Percentiles rank a stretch among this genome's conserved stretches.
Conservation (phyloP, 2,329 filamentous ascomycete species). For the Cordyceps cateniannulata region DNA sequence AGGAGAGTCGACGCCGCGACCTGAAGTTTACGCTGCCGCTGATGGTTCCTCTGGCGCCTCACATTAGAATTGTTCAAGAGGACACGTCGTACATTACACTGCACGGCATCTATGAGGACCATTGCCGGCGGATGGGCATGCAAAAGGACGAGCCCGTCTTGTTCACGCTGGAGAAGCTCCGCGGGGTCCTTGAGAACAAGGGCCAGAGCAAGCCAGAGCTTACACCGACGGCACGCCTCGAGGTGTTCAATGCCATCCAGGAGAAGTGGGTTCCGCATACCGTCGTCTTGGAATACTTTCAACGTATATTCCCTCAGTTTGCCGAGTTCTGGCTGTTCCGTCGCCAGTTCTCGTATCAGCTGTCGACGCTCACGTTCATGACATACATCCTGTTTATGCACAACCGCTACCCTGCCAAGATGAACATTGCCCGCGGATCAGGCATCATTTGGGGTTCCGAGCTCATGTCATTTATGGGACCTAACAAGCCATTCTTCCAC, state of each 20-base stretch:
- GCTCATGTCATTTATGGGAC: constrained; percentile 82
- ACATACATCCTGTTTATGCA: constrained; percentile 98
- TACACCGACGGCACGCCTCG: constrained; percentile 65
- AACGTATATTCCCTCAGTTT: constrained; percentile 78
- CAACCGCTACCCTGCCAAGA: constrained; percentile 90
- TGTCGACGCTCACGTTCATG: constrained; percentile 94
- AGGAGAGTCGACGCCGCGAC: constrained; percentile 89
- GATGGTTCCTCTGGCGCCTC: constrained; percentile 91
- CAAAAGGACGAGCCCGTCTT: constrained; percentile 93
- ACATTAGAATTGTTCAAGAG: constrained; percentile 92
- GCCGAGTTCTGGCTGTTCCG: constrained; percentile 98
- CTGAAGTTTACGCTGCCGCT: constrained; percentile 93
- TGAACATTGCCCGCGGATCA: constrained; percentile 78
- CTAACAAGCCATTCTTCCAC: constrained; percentile 80
- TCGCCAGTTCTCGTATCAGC: constrained; percentile 91
- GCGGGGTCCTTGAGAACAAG: constrained; percentile 66
- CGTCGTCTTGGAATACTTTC: constrained; percentile 83
- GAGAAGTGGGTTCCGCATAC: constrained; percentile 85
- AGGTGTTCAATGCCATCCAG: constrained; percentile 93
- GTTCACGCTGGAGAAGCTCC: constrained; percentile 91
- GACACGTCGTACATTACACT: constrained; percentile 90
- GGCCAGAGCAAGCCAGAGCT: constrained; percentile 60
- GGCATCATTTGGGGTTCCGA: constrained; percentile 97
- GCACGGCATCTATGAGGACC: constrained; percentile 93
- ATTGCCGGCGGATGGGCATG: constrained; percentile 79